Percentiles rank a stretch among this genome's conserved stretches.
Evolutionary conservation across 2,329 filamentous ascomycete species (phyloP).

Genomic region (Lachnellula subtilissima): DNA sequence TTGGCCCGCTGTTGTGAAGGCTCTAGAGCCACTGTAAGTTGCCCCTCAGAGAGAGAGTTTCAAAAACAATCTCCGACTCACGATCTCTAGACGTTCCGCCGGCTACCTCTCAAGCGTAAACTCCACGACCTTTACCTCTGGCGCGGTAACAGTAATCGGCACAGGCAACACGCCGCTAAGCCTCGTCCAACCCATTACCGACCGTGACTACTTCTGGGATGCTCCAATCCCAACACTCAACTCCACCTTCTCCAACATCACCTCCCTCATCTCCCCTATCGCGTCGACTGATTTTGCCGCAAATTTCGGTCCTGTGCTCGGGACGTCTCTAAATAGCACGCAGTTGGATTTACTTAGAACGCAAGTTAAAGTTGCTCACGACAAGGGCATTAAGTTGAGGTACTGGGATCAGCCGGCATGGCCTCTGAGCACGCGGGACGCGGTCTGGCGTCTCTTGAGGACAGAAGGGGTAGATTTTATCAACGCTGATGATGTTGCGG

Average conservation of each 20-base stretch:
- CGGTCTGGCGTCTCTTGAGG: conserved; percentile 50
- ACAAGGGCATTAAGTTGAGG: conserved; percentile 45
- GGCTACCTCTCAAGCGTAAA: conserved; percentile 25
- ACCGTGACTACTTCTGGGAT: conserved; percentile 57
- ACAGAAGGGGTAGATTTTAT: conserved; percentile 54
- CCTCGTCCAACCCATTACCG: conserved; percentile 40
- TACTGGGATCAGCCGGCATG: conserved; percentile 58
- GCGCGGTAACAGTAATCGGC: conserved; percentile 28
- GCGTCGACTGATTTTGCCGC: conserved; percentile 53
- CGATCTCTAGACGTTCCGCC: conserved; percentile 27
- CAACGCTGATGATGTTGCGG: conserved; percentile 53
- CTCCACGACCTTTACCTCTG: conserved; percentile 17
- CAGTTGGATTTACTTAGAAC: conserved; percentile 40
- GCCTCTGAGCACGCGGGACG: conserved; percentile 49
- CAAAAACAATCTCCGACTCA: conserved; percentile 7
- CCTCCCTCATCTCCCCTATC: conserved; percentile 28
- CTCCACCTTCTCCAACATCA: conserved; percentile 26
- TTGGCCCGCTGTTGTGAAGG: conserved; percentile 50
- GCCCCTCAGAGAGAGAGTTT: conserved; percentile 28
- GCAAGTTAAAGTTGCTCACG: conserved; percentile 44
- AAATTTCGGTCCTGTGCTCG: conserved; percentile 46
- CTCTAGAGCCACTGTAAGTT: conserved; percentile 52
- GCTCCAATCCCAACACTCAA: conserved; percentile 32
- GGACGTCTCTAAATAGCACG: conserved; percentile 40
- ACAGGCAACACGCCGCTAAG: conserved; percentile 40